Conservation (phyloP, 2,329 filamentous ascomycete genomes). For the Biscogniauxia sp. region DNA sequence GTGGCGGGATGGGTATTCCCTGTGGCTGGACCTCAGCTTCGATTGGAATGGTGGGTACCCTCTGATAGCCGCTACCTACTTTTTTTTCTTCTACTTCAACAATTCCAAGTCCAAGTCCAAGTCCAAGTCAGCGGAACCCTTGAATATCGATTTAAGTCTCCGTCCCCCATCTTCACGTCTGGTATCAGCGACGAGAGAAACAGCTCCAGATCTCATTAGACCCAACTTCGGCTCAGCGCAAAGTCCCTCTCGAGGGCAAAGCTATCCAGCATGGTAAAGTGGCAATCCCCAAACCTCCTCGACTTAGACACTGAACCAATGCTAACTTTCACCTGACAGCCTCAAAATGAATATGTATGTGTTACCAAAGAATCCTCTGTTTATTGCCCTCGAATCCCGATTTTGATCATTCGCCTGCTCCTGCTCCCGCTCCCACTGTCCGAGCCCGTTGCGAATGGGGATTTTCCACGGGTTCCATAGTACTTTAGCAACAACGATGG, state of each 20-base stretch:
- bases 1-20: not conserved
- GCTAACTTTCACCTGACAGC: conserved; percentile 45
- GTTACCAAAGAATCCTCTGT: conserved; percentile 46
- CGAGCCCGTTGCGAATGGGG: not conserved
- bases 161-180: not conserved
- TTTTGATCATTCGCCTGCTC: too few relatives aligned
- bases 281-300: conserved; percentile 4
- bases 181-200: too few relatives aligned
- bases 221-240: not conserved
- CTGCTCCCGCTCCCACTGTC: too few relatives aligned
- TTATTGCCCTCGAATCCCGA: not conserved
- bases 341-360: conserved; percentile 71
- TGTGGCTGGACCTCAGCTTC: conserved; percentile 4
- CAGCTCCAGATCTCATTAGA: not conserved
- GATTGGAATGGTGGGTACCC: conserved; percentile 17
- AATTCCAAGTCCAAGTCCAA: not conserved
- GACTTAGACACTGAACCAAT: conserved; percentile 4
- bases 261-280: conserved; percentile 24
- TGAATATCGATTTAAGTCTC: not conserved
- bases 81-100: not conserved
- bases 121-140: too few relatives aligned
- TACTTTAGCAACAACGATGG: not conserved
- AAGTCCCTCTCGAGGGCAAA: conserved; percentile 31
- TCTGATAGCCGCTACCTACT: conserved; percentile 16
- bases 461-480: not conserved